Percentiles rank a stretch among this genome's conserved stretches.
These are phyloP conservation scores for Lachnellula subtilissima DNA, from an alignment of 2,329 filamentous ascomycete genomes.

Conservation along the genomic window DNA sequence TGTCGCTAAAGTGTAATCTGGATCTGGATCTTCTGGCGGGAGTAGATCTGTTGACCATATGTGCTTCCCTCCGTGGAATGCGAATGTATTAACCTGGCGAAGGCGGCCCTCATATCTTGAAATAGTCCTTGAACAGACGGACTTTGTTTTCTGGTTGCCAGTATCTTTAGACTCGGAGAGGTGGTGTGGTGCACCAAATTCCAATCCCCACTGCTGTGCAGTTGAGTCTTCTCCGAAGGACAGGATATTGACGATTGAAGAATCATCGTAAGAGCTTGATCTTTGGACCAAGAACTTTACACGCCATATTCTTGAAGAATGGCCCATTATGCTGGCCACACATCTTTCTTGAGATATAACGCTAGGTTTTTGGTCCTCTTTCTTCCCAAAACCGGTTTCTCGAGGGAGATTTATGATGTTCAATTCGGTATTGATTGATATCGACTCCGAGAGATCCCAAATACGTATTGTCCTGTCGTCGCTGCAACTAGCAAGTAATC, in stretches of 20 bases:
- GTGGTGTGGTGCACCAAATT: slow-evolving; percentile 5
- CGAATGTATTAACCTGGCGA: slow-evolving; percentile 49
- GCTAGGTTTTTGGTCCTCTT: slow-evolving; percentile 22
- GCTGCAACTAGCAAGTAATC: slow-evolving; percentile 85
- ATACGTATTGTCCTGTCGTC: slow-evolving; percentile 87
- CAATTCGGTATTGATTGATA: not conserved
- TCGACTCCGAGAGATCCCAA: slow-evolving; percentile 62
- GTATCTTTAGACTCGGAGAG: not conserved
- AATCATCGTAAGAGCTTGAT: not conserved
- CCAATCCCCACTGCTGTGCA: slow-evolving; percentile 59
- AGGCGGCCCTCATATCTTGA: slow-evolving; percentile 33
- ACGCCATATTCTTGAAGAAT: slow-evolving; percentile 85
- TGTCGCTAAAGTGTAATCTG: slow-evolving; percentile 43
- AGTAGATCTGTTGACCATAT: slow-evolving; percentile 71
- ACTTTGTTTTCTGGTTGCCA: not conserved
- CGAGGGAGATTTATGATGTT: slow-evolving; percentile 23
- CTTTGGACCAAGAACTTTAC: slow-evolving; percentile 56
- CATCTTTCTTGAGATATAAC: slow-evolving; percentile 38
- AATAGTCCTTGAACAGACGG: not conserved
- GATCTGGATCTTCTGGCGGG: not conserved
- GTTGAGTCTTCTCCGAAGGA: slow-evolving; percentile 86
- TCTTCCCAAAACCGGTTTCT: slow-evolving; percentile 60
- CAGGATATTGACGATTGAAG: slow-evolving; percentile 47
- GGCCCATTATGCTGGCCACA: slow-evolving; percentile 75
- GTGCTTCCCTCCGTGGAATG: slow-evolving; percentile 79